Evolutionary conservation across 179 eudicot species (phyloP).

Genomic region (Sideroxylon spinosum): DNA sequence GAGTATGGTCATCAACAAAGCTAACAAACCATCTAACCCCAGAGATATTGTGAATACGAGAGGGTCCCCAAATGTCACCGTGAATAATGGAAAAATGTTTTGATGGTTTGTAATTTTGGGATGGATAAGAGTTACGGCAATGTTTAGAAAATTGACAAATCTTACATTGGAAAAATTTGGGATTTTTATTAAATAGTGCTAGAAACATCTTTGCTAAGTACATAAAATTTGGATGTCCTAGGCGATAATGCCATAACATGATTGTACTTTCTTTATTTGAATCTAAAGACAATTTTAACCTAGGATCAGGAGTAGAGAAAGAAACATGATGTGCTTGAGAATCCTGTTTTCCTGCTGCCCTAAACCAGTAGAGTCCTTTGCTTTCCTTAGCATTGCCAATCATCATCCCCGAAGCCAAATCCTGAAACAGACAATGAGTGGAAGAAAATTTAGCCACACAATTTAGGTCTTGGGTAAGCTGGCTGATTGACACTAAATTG

Average conservation of each 20-base stretch:
- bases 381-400: too few species aligned
- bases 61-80: conserved; percentile 10
- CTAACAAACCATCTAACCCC: conserved; percentile 5
- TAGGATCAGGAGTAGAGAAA: neutral
- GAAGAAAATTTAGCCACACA: neutral
- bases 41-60: neutral
- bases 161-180: neutral
- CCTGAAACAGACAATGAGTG: neutral
- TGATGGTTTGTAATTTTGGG: neutral
- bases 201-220: neutral
- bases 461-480: neutral
- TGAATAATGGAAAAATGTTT: conserved; percentile 9
- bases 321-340: too few species aligned
- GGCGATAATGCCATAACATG: conserved; percentile 3
- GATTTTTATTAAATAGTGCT: neutral
- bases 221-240: conserved; percentile 5
- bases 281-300: too few species aligned
- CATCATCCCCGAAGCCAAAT: neutral
- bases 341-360: too few species aligned
- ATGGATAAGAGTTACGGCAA: neutral
- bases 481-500: neutral
- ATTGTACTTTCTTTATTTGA: neutral
- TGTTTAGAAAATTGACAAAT: conserved; percentile 10
- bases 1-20: conserved; percentile 10
- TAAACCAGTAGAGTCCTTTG: neutral